Evolutionary conservation across 2,329 filamentous ascomycete species (phyloP), one percentile per base, ranked within the genome.

Genomic region (Sclerotinia nivalis): DNA sequence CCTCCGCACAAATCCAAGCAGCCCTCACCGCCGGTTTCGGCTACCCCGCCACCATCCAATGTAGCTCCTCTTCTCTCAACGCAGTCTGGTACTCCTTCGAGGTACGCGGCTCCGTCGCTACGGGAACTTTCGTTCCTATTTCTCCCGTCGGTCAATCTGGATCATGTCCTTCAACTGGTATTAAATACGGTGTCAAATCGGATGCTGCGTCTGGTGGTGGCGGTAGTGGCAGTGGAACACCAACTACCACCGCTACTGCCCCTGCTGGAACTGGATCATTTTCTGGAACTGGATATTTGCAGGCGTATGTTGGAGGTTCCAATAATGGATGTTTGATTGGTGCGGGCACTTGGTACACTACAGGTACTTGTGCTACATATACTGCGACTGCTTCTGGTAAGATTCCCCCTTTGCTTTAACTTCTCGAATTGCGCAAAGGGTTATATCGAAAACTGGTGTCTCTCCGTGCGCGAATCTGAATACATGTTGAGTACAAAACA

Each of bases 341-440:
- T 69, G 82, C 80, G 13, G 90, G 90, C 0, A 87, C 85, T 0
- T 93, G 90, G 90, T 92, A 90, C 76, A 84, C 84, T 0, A 84
- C 83, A 1, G 89, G 89, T 2, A 90, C 89, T 0, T 92, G 89
- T 76, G 90, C 90, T 0, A 90, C 86, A 0, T 90, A 87, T 77
- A 87, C 84, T 0, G 87, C 88, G 6, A 80, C 84, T 5, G 71
- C 82, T 59, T 84, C 79, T 28, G 84, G 84, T 55, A 88, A 88
- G 58, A 20, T 43, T n/a, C 10, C 28, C 13, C 22, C 12, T 15
- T 7, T 50, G 9, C 31, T 25, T 43, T 13, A 7, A 22, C 10
- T 15, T 13, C 56, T 37, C 9, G 37, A 22, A 50, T n/a, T 13
- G 37, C 37, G 37, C 37, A 40, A 40, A 40, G 37, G 10, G 3